A percentile compares a stretch with the other conserved stretches of the same genome.
Evolutionary conservation across 1,139 yeast genomes (phyloP).

Genomic region (Hansenula lynferdii): DNA sequence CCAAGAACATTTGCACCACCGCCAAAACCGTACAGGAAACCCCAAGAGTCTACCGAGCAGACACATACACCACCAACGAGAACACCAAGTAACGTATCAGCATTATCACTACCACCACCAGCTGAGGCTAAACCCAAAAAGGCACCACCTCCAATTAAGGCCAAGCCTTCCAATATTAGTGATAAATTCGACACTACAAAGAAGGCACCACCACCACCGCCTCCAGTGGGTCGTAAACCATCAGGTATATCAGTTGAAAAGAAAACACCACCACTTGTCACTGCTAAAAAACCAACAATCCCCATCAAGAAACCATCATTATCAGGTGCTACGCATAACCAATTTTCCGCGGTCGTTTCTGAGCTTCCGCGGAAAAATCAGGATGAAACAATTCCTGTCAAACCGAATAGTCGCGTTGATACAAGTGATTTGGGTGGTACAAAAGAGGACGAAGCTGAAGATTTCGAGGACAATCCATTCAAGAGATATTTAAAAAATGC

Average conservation of each 20-base stretch:
- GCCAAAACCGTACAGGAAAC: slow-evolving; percentile 18
- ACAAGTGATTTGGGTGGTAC: not conserved
- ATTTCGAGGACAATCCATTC: slow-evolving; percentile 28
- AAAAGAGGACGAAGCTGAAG: slow-evolving; percentile 6
- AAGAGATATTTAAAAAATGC: slow-evolving; percentile 30
- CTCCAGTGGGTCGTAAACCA: slow-evolving; percentile 6
- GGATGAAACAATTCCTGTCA: not conserved
- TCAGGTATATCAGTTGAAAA: slow-evolving; percentile 6
- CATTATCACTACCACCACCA: not conserved
- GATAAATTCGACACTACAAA: not conserved
- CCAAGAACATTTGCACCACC: slow-evolving; percentile 20
- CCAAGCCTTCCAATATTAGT: slow-evolving; percentile 17
- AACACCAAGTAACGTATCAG: slow-evolving; percentile 1
- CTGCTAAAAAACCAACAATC: slow-evolving; percentile 11
- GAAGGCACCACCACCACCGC: slow-evolving; percentile 2
- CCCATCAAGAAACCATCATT: too few species aligned
- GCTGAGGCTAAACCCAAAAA: not conserved
- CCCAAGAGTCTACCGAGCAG: slow-evolving; percentile 1
- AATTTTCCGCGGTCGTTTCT: not conserved
- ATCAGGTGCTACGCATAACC: not conserved
- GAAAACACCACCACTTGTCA: slow-evolving; percentile 12
- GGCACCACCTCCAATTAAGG: slow-evolving; percentile 22
- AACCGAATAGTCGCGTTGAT: not conserved
- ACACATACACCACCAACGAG: slow-evolving; percentile 4
- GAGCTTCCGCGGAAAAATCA: not conserved